Evolutionary conservation across 2,329 filamentous ascomycete genomes (phyloP), one percentile per base, ranked within the genome.

Genomic region (Byssochlamys sp.): DNA sequence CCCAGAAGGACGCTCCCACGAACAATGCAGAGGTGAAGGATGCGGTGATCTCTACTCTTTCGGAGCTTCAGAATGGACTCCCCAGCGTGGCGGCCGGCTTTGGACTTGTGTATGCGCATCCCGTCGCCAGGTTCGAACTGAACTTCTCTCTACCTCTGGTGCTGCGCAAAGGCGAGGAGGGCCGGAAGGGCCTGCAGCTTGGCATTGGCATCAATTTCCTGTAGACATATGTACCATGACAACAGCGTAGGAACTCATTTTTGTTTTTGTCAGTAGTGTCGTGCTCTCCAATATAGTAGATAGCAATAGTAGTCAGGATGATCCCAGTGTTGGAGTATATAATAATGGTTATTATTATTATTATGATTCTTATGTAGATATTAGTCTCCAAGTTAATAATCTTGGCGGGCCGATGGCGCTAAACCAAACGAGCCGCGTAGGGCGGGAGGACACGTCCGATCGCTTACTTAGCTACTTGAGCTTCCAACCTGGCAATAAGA

Each of bases 121-220:
- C 91, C 0, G 87, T 92, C 24, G 94, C 94, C 10, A 80, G 94
- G 57, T 96, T 99, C 62, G 94, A 99, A 77, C 79, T 99, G 64
- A 99, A 99, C 75, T 96, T 99, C 71, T 91, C 89, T 66, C 73
- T 99, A 63, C 94, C 94, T 1, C 72, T 99, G 59, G 86, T 92
- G 19, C 73, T 90, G 67, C 82, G 94, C 58, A 86, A 82, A 62
- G 91, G 90, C 35, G 94, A 99, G 75, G 87, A 94, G 65, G 87
- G 85, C 14, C 84, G 92, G 57, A 99, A 99, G 77, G 94, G 94
- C 0, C 70, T 99, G 62, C 91, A 94, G 71, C 86, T 99, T 66
- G 94, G 94, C n/a, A 90, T 99, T 48, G 94, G 94, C 54, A 91
- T 99, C 69, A 95, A 89, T 76, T 96, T 99, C 71, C 76, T 97